These are phyloP conservation scores for Trichoderma reesei DNA, from an alignment of 495 filamentous ascomycete genomes.

Conservation along the genomic window DNA sequence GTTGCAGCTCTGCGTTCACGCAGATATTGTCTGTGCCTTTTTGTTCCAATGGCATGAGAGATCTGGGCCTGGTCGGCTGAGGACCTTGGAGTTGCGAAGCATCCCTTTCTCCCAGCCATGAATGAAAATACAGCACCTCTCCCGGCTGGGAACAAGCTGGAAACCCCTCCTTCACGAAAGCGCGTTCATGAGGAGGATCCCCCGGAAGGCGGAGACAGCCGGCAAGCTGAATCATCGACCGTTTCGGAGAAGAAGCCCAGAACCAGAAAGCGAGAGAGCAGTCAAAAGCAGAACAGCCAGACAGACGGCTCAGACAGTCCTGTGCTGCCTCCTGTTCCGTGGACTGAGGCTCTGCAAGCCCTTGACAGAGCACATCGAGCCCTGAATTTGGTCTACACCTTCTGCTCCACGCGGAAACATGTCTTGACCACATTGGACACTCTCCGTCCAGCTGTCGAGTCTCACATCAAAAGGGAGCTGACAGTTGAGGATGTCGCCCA, in stretches of 20 bases:
- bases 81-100: background rate
- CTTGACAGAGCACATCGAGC: conserved; percentile 74
- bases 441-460: conserved; percentile 75
- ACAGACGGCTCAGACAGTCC: background rate
- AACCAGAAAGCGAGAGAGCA: background rate
- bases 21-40: no score
- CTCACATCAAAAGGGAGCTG: conserved; percentile 63
- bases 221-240: background rate
- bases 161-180: background rate
- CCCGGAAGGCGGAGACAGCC: background rate
- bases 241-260: background rate
- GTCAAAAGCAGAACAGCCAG: background rate
- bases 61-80: background rate
- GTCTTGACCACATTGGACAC: conserved; percentile 84
- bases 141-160: background rate
- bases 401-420: conserved; percentile 86
- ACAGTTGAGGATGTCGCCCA: conserved; percentile 68
- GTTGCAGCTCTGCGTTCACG: no score
- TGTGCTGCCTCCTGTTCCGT: background rate
- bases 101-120: background rate
- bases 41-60: background rate
- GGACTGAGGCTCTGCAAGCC: conserved; percentile 19
- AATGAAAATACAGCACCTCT: background rate
- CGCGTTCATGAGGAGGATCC: background rate
- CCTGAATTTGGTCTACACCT: conserved; percentile 87